phyloP scores from a whole-genome alignment of 2,329 filamentous ascomycete genomes.

The Xylaria sp. region DNA sequence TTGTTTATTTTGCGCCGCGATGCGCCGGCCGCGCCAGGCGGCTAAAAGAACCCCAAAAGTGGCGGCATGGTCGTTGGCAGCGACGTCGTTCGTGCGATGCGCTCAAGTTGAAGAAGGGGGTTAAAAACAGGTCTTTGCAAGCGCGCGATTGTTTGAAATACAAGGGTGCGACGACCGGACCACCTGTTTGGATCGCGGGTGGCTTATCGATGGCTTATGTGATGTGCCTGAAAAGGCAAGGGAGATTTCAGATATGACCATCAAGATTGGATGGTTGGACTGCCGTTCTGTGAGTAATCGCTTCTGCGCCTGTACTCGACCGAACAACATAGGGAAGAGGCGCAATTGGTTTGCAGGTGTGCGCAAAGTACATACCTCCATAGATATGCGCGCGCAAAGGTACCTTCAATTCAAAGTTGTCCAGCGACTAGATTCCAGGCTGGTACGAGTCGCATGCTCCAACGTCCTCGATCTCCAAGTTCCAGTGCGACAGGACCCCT shows the following conservation, averaged over 20 bases:
- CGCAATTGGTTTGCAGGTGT: neutral
- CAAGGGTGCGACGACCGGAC: slow-evolving; percentile 4
- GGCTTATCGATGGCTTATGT: neutral
- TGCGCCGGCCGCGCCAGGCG: slow-evolving; percentile 20
- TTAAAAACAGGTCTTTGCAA: neutral
- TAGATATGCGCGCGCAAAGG: slow-evolving; percentile 8
- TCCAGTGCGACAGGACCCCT: neutral
- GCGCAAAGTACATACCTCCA: neutral
- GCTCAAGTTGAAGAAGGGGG: neutral
- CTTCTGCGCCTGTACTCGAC: neutral
- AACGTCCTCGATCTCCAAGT: neutral
- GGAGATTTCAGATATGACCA: neutral
- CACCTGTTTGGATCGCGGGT: neutral
- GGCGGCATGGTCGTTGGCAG: neutral
- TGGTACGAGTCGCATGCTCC: neutral
- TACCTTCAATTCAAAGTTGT: neutral
- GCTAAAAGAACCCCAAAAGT: slow-evolving; percentile 9
- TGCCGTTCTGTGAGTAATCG: neutral
- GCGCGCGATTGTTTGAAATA: slow-evolving; percentile 21
- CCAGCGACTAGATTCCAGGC: too few species aligned
- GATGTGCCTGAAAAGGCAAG: too few species aligned
- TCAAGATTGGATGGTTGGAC: neutral
- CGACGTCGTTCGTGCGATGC: slow-evolving; percentile 7
- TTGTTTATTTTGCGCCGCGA: slow-evolving; percentile 16
- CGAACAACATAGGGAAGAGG: neutral